Conservation (phyloP, 2,329 filamentous ascomycete species). For the Cercospora sp. region DNA sequence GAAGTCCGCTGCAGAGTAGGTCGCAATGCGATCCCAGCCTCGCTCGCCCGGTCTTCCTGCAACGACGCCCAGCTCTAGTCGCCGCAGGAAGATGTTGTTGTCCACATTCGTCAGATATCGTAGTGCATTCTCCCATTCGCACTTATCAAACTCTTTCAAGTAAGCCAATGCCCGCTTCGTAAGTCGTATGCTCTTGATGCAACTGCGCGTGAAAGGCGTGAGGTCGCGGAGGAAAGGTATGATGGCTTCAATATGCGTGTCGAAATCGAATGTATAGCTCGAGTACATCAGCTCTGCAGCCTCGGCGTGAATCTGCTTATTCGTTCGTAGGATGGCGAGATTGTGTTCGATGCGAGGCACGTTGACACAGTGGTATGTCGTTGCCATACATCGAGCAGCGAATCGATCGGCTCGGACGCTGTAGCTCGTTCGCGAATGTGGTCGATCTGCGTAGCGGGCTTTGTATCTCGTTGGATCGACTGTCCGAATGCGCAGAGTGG, state of each 20-base stretch:
- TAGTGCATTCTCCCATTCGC: constrained; percentile 58
- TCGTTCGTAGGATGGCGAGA: constrained; percentile 34
- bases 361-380: constrained; percentile 55
- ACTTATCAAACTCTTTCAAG: constrained; percentile 56
- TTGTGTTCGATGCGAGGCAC: constrained; percentile 41
- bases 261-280: constrained; percentile 60
- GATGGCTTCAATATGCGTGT: constrained; percentile 60
- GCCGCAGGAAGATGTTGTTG: constrained; percentile 42
- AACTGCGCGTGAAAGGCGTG: constrained; percentile 49
- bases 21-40: constrained; percentile 53
- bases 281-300: constrained; percentile 59
- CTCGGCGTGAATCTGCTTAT: constrained; percentile 55
- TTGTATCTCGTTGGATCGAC: constrained; percentile 43
- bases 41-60: constrained; percentile 51
- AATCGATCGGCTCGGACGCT: constrained; percentile 45
- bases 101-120: constrained; percentile 44
- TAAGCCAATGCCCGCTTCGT: constrained; percentile 58
- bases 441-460: constrained; percentile 25
- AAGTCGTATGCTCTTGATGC: constrained; percentile 54
- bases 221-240: constrained; percentile 61
- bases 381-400: constrained; percentile 47
- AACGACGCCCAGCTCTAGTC: constrained; percentile 53
- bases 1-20: constrained; percentile 51
- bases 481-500: constrained; percentile 47
- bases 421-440: constrained; percentile 42